Evolutionary conservation across 2,329 filamentous ascomycete species (phyloP), one percentile per base, ranked within the genome.

Genomic region (Hypoxylon sp.): DNA sequence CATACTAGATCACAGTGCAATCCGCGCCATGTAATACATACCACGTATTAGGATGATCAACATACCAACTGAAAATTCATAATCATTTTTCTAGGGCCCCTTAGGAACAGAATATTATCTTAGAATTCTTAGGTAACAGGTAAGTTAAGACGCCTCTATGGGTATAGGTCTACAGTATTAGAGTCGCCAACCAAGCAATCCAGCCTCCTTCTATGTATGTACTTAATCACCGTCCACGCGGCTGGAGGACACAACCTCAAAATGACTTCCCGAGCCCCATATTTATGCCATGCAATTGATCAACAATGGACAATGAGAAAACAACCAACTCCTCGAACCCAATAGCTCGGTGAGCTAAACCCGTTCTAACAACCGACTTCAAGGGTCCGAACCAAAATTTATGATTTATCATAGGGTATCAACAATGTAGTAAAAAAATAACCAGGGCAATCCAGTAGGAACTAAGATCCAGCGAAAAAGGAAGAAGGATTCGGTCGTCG

Each of bases 351-450:
- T 28, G 30, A 53, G 50, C n/a, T 14, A 28, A 53, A 41, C 56
- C 45, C 43, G 34, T 67, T 36, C 53, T 38, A 45, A 14, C 25
- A 58, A 64, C 38, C 38, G 6, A 32, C 36, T 52, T 50, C 46
- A 9, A 57, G 19, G 48, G 46, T 23, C 57, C 32, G 45, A 58
- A 34, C 63, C 30, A 43, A 38, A 25, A 45, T 57, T 32, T 65
- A 34, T 49, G 46, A 30, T 34, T 45, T 36, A 51, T 60, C 38
- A 49, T 56, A 38, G 60, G 68, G 68, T 71, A 71, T 69, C 68
- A 51, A 69, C 38, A 51, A 41, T 58, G 38, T 41, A 63, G 43
- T 21, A 60, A 65, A 64, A n/a, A 48, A 60, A 60, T 23, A 56
- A 57, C 48, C 43, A 61, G 58, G 25, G 36, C 36, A 19, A 52